Conservation (phyloP, 768 basidiomycete species). For the Kwoniella sp. region DNA sequence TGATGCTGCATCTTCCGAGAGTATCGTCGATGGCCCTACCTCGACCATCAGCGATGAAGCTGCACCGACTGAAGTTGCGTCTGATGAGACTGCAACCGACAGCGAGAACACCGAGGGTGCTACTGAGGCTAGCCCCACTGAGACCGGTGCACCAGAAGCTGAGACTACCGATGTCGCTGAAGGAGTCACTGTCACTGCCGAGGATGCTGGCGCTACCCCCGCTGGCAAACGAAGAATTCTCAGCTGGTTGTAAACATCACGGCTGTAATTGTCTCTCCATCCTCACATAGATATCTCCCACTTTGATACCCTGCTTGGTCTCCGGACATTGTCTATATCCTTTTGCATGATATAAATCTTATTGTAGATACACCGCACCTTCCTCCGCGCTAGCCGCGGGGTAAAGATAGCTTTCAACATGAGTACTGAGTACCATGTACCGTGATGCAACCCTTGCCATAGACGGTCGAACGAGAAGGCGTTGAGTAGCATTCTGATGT, state of each 20-base stretch:
- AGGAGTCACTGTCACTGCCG: slow-evolving; percentile 39
- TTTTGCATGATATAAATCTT: slow-evolving; percentile 1
- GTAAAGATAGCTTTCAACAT: not conserved
- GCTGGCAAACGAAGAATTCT: slow-evolving; percentile 22
- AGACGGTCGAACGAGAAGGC: not conserved
- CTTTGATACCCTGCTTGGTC: not conserved
- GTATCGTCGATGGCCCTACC: not conserved
- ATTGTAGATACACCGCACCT: slow-evolving; percentile 14
- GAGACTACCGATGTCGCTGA: not conserved
- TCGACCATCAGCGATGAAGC: not conserved
- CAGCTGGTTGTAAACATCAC: slow-evolving; percentile 34
- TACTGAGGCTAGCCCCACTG: not conserved
- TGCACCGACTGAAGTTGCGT: not conserved
- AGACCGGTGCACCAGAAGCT: not conserved
- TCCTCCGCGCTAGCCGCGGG: slow-evolving; percentile 10
- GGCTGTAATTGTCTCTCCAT: not conserved
- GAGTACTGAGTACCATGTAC: slow-evolving; percentile 2
- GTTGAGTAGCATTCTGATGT: too few relatives aligned
- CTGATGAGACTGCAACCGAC: not conserved
- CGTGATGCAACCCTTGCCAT: not conserved
- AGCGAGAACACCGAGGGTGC: not conserved
- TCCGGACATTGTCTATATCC: slow-evolving; percentile 8
- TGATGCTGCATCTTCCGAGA: slow-evolving; percentile 7
- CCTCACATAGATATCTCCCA: not conserved
- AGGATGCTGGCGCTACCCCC: slow-evolving; percentile 22